Percentiles rank a stretch among this genome's conserved stretches.
phyloP scores from a whole-genome alignment of 2,329 filamentous ascomycete species.

The Fusarium hostae region DNA sequence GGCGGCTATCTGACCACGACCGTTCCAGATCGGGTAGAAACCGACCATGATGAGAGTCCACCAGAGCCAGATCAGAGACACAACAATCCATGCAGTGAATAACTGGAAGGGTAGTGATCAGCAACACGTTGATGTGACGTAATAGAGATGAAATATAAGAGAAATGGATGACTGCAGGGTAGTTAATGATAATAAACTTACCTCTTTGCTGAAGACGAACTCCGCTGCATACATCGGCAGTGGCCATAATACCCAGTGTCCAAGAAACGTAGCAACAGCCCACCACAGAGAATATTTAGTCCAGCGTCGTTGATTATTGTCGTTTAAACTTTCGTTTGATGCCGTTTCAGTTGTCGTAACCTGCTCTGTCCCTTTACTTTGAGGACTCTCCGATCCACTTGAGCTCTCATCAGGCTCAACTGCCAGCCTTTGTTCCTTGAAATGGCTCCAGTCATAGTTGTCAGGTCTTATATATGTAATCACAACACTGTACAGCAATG shows the following conservation, averaged over 20 bases:
- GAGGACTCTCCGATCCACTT: fast-evolving
- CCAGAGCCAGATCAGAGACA: slow-evolving; percentile 3
- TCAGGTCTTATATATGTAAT: neutral
- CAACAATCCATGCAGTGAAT: neutral
- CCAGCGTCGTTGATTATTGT: fast-evolving
- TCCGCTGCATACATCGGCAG: neutral
- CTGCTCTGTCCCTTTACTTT: fast-evolving
- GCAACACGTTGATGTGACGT: neutral
- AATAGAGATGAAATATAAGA: neutral
- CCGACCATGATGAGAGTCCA: neutral
- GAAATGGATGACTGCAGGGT: neutral
- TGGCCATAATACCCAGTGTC: neutral
- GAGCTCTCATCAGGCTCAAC: fast-evolving
- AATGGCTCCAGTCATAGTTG: neutral
- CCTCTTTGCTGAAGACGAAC: neutral
- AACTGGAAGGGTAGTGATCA: neutral
- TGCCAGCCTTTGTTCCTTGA: neutral
- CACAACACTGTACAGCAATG: neutral
- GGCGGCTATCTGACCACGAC: neutral
- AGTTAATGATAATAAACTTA: fast-evolving
- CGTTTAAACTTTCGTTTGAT: fast-evolving
- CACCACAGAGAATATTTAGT: neutral
- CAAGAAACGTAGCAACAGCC: neutral
- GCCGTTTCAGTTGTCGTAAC: neutral
- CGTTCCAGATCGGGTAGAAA: neutral